phyloP scores from a whole-genome alignment of 1,284 basidiomycete genomes.

The Vanrija pseudolonga region DNA sequence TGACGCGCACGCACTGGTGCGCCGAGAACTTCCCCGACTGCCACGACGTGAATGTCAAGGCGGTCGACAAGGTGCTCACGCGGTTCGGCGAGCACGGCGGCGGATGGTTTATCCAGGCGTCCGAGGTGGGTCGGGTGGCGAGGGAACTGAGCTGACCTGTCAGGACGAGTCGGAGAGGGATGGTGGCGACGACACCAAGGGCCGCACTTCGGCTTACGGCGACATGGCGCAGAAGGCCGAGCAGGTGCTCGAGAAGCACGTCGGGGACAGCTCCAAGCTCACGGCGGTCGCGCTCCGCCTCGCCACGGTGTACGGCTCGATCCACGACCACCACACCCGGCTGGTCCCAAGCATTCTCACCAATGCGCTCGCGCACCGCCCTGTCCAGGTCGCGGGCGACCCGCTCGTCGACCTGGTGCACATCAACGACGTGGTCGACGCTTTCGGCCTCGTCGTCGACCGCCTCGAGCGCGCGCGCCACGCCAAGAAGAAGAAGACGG shows the following conservation, averaged over 20 bases:
- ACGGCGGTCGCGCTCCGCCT: conserved; percentile 28
- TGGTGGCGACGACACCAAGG: background rate
- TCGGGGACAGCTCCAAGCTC: conserved; percentile 5
- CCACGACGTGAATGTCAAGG: conserved; percentile 29
- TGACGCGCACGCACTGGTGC: conserved; percentile 33
- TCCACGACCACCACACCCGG: conserved; percentile 29
- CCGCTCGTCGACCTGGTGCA: conserved; percentile 12
- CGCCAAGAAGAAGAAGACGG: too few relatives aligned
- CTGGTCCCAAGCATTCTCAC: conserved; percentile 29
- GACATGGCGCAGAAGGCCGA: conserved; percentile 22
- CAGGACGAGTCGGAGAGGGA: background rate
- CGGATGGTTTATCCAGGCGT: conserved; percentile 31
- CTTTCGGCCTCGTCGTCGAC: conserved; percentile 6
- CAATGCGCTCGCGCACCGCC: conserved; percentile 28
- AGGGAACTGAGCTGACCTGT: background rate
- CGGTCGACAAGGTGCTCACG: conserved; percentile 21
- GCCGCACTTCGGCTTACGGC: too few relatives aligned
- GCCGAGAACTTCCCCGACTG: conserved; percentile 33
- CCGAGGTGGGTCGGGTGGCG: conserved; percentile 10
- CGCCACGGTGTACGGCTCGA: conserved; percentile 32
- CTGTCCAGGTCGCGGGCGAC: conserved; percentile 36
- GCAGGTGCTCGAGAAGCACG: conserved; percentile 15
- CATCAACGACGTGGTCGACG: conserved; percentile 14
- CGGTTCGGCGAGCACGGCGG: conserved; percentile 6
- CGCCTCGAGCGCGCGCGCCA: background rate